Base-by-base conservation (phyloP, 106 monocot species). In the Dioscorea dumetorum region DNA sequence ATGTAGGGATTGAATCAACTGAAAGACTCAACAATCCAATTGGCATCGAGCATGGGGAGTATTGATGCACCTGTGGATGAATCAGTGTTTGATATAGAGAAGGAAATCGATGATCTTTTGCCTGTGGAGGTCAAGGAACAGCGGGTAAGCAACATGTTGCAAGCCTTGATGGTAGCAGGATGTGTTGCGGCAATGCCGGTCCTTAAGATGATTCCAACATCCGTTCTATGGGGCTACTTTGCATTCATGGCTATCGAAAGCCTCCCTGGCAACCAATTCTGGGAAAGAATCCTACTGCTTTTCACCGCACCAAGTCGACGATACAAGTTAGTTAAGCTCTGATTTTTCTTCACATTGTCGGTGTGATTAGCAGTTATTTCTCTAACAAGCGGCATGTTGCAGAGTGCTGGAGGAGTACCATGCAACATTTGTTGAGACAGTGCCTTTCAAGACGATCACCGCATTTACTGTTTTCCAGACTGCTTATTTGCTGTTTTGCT, bases 201-300 rank as follows among this genome's bases (percentile, higher is more conserved):
- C n/a, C 81, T 91, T 11, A 87, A 77, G 70, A 84, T 72, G 73
- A 91, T 91, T 22, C 91, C 91, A 20, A 91, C 91, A 24, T 87
- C 91, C 10, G 91, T 91, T 19, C 84, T 91, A 18, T 91, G 87
- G 87, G 91, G 91, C 16, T 91, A 91, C 69, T 91, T 91, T 60
- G 91, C 93, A 20, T 89, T 86, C 77, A 93, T 89, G 93, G 93
- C 93, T 49, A 93, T 93, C 35, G 93, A 93, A 63, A 88, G 88
- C 78, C 77, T 93, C 24, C 93, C 93, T 2, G 93, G 93, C n/a
- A 94, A 94, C 67, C 93, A 94, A 57, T 94, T 94, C 68, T 94
- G 90, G 89, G 93, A 94, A 22, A 78, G 93, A 63, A 94, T 94
- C 24, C 76, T 94, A 10, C 79, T 94, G 32, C 79, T 89, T 60